Evolutionary conservation across 73 alveolate genomes (phyloP).

Genomic region (Paramecium biaurelia): DNA sequence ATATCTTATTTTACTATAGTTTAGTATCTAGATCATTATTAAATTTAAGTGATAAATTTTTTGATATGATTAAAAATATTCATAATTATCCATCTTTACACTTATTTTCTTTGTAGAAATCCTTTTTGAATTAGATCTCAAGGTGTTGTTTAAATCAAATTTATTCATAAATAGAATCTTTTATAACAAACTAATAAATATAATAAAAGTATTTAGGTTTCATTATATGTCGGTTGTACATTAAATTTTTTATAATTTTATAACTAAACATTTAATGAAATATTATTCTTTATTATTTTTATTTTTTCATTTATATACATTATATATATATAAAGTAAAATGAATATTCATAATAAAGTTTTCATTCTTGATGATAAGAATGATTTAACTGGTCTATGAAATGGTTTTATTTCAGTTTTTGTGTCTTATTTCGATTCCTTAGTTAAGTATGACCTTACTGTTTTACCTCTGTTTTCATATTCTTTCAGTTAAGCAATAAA

Average conservation of each 20-base stretch:
- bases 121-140: too few species aligned
- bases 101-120: too few species aligned
- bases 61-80: too few species aligned
- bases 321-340: not conserved
- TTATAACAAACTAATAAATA: too few species aligned
- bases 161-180: not conserved
- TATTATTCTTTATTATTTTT: too few species aligned
- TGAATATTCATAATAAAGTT: not conserved
- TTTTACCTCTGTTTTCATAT: conserved; percentile 70
- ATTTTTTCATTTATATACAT: not conserved
- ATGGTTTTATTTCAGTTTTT: not conserved
- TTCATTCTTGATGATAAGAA: not conserved
- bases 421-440: not conserved
- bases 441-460: conserved; percentile 3
- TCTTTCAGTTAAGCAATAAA: conserved; percentile 79
- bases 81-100: too few species aligned
- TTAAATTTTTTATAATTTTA: too few species aligned
- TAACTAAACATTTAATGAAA: not conserved
- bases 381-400: not conserved
- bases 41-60: too few species aligned
- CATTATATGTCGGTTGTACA: not conserved
- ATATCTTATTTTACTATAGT: too few species aligned
- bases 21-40: too few species aligned
- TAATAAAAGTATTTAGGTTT: too few species aligned
- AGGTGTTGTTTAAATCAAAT: too few species aligned